phyloP scores from a whole-genome alignment of 768 basidiomycete genomes.

The Termitomyces sp. region DNA sequence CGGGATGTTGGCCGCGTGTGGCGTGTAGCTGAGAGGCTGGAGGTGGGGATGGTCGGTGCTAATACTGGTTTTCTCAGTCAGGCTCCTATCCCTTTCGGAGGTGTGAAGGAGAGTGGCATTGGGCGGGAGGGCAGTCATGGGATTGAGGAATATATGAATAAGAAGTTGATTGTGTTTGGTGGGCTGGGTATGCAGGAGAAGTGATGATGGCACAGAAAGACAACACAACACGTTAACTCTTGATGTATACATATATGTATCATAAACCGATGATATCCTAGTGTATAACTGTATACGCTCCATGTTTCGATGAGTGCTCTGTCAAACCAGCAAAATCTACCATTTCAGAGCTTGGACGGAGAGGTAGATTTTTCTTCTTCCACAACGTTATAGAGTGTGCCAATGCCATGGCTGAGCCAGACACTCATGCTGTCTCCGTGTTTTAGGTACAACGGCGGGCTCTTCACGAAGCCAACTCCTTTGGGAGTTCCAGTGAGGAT shows the following conservation, averaged over 20 bases:
- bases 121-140: slow-evolving; percentile 88
- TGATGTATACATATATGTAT: background rate
- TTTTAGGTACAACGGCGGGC: slow-evolving; percentile 67
- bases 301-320: background rate
- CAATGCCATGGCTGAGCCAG: slow-evolving; percentile 71
- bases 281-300: background rate
- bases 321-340: background rate
- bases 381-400: slow-evolving; percentile 76
- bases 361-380: slow-evolving; percentile 51
- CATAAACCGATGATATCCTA: background rate
- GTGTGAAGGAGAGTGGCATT: slow-evolving; percentile 83
- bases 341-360: slow-evolving; percentile 39
- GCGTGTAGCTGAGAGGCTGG: slow-evolving; percentile 91
- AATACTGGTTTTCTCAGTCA: slow-evolving; percentile 82
- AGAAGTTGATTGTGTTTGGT: slow-evolving; percentile 79
- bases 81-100: slow-evolving; percentile 84
- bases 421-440: slow-evolving; percentile 69
- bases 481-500: slow-evolving; percentile 84
- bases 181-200: slow-evolving; percentile 39
- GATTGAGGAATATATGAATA: slow-evolving; percentile 85
- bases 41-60: slow-evolving; percentile 88
- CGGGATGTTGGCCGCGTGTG: slow-evolving; percentile 85
- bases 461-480: slow-evolving; percentile 77
- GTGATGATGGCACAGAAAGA: background rate
- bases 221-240: background rate